Percentiles rank a stretch among this genome's conserved stretches.
phyloP scores from a whole-genome alignment of 2,329 filamentous ascomycete species.

The Lasiodiplodia citricola region DNA sequence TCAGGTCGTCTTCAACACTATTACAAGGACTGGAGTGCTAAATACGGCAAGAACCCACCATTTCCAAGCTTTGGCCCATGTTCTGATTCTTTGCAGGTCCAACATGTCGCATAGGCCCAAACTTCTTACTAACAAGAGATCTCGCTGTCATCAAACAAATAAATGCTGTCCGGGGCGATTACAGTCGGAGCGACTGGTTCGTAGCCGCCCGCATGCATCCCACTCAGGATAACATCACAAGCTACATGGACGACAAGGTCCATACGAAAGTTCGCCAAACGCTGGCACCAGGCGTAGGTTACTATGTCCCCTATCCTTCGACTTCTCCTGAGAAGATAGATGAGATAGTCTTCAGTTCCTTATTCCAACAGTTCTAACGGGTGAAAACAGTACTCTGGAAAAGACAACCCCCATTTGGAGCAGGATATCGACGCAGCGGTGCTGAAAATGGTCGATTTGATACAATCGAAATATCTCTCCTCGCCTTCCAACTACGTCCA shows the following conservation, averaged over 20 bases:
- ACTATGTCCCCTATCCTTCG: conserved; percentile 39
- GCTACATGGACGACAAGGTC: conserved; percentile 42
- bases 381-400: conserved; percentile 26
- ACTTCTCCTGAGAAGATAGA: conserved; percentile 3
- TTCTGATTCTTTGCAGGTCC: not conserved
- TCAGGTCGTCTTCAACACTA: conserved; percentile 46
- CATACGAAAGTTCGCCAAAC: conserved; percentile 44
- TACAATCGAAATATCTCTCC: conserved; percentile 24
- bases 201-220: conserved; percentile 45
- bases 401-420: not conserved
- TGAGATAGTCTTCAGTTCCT: conserved; percentile 32
- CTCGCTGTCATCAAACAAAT: conserved; percentile 52
- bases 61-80: too few relatives aligned
- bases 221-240: conserved; percentile 47
- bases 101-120: conserved; percentile 51
- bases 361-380: conserved; percentile 39
- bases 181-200: conserved; percentile 45
- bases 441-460: not conserved
- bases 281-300: conserved; percentile 42
- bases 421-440: not conserved
- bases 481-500: conserved; percentile 34
- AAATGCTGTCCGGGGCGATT: conserved; percentile 49
- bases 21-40: conserved; percentile 43
- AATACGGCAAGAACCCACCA: conserved; percentile 41
- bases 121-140: conserved; percentile 56